Conservation (phyloP, 805 yeast genomes). For the Millerozyma miso region DNA sequence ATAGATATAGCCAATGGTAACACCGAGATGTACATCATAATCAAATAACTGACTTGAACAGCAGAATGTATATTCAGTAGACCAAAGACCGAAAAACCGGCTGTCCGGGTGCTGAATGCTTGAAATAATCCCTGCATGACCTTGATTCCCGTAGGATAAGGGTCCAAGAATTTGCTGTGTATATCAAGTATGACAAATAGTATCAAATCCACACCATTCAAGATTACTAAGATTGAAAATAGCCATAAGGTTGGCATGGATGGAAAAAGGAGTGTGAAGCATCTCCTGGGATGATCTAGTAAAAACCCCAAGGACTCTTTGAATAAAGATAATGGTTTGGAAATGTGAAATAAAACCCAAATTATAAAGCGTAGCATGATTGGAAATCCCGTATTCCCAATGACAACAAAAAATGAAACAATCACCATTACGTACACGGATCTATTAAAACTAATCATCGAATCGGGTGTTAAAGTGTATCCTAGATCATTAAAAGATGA, state of each 20-base stretch:
- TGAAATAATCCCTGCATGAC: constrained; percentile 83
- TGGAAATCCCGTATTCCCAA: constrained; percentile 96
- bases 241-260: constrained; percentile 96
- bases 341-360: constrained; percentile 68
- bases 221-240: constrained; percentile 60
- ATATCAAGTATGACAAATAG: constrained; percentile 78
- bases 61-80: constrained; percentile 77
- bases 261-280: constrained; percentile 90
- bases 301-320: constrained; percentile 81
- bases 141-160: constrained; percentile 61
- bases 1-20: constrained; percentile 94
- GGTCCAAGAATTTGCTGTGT: constrained; percentile 46
- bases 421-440: constrained; percentile 64
- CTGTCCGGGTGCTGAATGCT: constrained; percentile 90
- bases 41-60: constrained; percentile 85
- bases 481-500: constrained; percentile 87
- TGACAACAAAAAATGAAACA: constrained; percentile 66
- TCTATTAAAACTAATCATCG: constrained; percentile 64
- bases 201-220: constrained; percentile 76
- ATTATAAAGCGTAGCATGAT: constrained; percentile 72
- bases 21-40: constrained; percentile 98
- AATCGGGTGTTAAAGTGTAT: constrained; percentile 71
- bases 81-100: constrained; percentile 78
- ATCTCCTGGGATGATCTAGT: constrained; percentile 94
- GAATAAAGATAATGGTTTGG: constrained; percentile 59